A percentile compares a stretch with the other conserved stretches of the same genome.
Conservation (phyloP, 2,329 filamentous ascomycete species). For the Arachnopeziza araneosa region DNA sequence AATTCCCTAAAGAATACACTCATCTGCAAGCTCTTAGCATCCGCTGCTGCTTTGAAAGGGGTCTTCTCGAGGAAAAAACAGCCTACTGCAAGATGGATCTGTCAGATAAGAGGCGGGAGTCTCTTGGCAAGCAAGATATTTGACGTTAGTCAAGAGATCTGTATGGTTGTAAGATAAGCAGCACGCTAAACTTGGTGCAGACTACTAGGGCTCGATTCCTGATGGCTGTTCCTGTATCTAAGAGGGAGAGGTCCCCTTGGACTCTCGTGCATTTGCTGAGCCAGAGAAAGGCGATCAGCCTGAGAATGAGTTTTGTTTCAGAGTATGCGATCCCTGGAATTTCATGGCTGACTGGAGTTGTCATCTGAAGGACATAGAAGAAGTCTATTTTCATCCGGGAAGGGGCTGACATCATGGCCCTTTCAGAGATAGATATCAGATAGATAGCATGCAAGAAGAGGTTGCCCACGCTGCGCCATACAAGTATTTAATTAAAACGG, state of each 20-base stretch:
- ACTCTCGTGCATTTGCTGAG: no score
- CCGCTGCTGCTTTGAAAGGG: not conserved
- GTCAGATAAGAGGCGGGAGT: not conserved
- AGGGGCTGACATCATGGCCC: not conserved
- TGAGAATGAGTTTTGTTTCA: not conserved
- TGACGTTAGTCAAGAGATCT: not conserved
- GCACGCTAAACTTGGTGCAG: not conserved
- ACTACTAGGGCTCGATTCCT: not conserved
- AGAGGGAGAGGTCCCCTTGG: not conserved
- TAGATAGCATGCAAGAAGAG: not conserved
- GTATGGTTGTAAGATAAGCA: not conserved
- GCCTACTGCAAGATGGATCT: not conserved
- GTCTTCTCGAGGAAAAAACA: not conserved
- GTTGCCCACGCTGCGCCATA: not conserved
- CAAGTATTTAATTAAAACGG: not conserved
- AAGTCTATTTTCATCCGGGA: not conserved
- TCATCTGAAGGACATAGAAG: not conserved
- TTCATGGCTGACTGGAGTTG: not conserved
- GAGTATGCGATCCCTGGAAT: not conserved
- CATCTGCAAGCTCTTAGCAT: not conserved
- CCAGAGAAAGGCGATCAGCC: no score
- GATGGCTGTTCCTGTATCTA: not conserved
- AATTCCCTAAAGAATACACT: not conserved
- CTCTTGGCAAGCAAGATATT: not conserved
- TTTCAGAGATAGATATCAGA: not conserved